These are phyloP conservation scores for Aureobasidium namibiae DNA, from an alignment of 2,329 filamentous ascomycete species.

Conservation along the genomic window DNA sequence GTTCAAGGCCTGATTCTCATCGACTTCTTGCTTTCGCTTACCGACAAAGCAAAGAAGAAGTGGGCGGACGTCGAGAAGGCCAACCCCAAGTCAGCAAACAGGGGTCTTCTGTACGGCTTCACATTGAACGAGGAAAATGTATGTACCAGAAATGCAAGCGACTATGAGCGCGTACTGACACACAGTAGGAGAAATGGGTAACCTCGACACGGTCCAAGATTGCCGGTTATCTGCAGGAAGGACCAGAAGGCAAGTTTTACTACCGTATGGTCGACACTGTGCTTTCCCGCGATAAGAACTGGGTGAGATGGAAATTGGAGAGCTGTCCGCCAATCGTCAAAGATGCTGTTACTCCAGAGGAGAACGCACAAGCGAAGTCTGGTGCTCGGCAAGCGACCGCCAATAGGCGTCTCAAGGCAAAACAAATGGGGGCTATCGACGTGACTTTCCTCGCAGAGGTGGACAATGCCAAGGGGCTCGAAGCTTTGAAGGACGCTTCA, in stretches of 20 bases:
- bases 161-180: slow-evolving; percentile 17
- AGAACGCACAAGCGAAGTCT: slow-evolving; percentile 62
- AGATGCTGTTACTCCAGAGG: slow-evolving; percentile 58
- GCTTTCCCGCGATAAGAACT: slow-evolving; percentile 91
- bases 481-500: slow-evolving; percentile 57
- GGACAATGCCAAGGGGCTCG: slow-evolving; percentile 53
- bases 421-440: slow-evolving; percentile 59
- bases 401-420: slow-evolving; percentile 60
- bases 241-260: slow-evolving; percentile 82
- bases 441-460: slow-evolving; percentile 70
- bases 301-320: slow-evolving; percentile 97
- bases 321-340: slow-evolving; percentile 81
- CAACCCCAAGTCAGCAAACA: slow-evolving; percentile 50
- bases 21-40: slow-evolving; percentile 90
- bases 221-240: slow-evolving; percentile 72
- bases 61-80: slow-evolving; percentile 52
- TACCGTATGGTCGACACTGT: slow-evolving; percentile 96
- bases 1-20: slow-evolving; percentile 92
- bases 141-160: slow-evolving; percentile 28
- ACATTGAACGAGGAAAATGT: slow-evolving; percentile 59
- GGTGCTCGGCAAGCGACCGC: slow-evolving; percentile 58
- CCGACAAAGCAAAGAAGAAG: slow-evolving; percentile 72
- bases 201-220: slow-evolving; percentile 68
- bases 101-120: slow-evolving; percentile 77
- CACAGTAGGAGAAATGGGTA: slow-evolving; percentile 68